Percentiles rank a stretch among this genome's conserved stretches.
Evolutionary conservation across 148 eudicot species (phyloP).

Genomic region (Silene latifolia): DNA sequence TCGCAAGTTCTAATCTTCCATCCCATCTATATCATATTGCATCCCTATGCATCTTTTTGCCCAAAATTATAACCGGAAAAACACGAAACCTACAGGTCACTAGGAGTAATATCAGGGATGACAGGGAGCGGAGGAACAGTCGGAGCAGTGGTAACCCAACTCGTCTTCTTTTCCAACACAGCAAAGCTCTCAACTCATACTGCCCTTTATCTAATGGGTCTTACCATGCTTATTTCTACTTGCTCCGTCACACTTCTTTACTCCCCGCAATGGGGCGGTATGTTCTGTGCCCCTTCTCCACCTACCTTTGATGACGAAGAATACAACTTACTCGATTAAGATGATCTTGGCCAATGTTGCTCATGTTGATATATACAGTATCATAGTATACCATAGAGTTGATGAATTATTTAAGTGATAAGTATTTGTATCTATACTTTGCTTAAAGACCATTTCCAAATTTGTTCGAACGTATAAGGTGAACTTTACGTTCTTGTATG

Average conservation of each 20-base stretch:
- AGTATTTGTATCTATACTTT: background rate
- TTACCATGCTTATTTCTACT: conserved; percentile 40
- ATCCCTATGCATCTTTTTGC: background rate
- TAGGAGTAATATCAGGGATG: conserved; percentile 74
- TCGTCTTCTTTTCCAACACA: conserved; percentile 46
- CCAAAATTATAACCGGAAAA: too few relatives aligned
- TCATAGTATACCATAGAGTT: background rate
- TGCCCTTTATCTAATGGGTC: conserved; percentile 53
- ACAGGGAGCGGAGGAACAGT: conserved; percentile 65
- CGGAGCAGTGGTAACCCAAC: conserved; percentile 58
- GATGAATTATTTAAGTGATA: background rate
- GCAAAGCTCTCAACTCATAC: conserved; percentile 36
- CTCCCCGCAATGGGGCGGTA: conserved; percentile 63
- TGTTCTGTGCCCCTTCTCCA: conserved; percentile 42
- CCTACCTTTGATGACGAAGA: conserved; percentile 14
- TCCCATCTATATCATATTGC: too few relatives aligned
- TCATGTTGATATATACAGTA: background rate
- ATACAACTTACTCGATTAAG: conserved; percentile 22
- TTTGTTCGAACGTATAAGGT: background rate
- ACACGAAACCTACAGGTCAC: conserved; percentile 32
- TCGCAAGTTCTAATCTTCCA: too few relatives aligned
- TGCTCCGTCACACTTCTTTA: conserved; percentile 40
- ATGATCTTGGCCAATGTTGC: background rate
- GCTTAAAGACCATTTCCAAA: background rate
- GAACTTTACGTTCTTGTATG: too few relatives aligned